Conservation (phyloP, 345 rosid species). For the Brassica incana region DNA sequence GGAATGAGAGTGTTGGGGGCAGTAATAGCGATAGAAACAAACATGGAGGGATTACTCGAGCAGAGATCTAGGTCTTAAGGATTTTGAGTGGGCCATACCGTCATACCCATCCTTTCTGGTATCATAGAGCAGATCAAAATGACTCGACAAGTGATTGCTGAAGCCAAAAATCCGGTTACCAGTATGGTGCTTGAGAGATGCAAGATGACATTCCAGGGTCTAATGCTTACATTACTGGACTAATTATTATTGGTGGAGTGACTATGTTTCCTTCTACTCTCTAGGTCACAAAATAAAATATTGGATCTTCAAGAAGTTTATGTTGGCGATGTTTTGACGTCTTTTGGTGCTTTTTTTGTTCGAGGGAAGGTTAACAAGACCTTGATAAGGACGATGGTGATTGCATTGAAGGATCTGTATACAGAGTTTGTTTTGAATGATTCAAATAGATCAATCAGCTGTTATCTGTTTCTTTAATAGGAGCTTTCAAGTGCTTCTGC, state of each 20-base stretch:
- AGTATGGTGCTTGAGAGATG: slow-evolving; percentile 72
- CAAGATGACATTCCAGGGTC: slow-evolving; percentile 90
- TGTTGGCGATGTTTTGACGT: slow-evolving; percentile 10
- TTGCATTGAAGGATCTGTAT: slow-evolving; percentile 85
- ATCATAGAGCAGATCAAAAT: no score
- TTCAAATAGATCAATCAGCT: slow-evolving; percentile 47
- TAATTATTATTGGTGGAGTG: slow-evolving; percentile 95
- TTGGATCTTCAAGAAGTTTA: not conserved
- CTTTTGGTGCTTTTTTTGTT: slow-evolving; percentile 9
- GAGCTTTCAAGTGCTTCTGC: slow-evolving; percentile 23
- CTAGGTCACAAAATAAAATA: slow-evolving; percentile 53
- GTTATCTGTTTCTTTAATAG: slow-evolving; percentile 13
- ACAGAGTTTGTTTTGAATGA: slow-evolving; percentile 74
- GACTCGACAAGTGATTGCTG: no score
- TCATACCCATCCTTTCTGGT: not conserved
- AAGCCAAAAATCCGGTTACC: no score
- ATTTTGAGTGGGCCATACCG: not conserved
- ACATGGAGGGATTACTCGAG: slow-evolving; percentile 47
- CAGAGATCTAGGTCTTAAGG: slow-evolving; percentile 39
- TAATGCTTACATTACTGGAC: slow-evolving; percentile 77
- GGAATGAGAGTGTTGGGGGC: slow-evolving; percentile 73
- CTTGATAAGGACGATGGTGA: slow-evolving; percentile 90
- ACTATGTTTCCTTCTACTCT: slow-evolving; percentile 87
- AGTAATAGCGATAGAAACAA: slow-evolving; percentile 30
- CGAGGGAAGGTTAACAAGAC: slow-evolving; percentile 97